phyloP scores from a whole-genome alignment of 176 grass and related monocot species.

The Bolboschoenus planiculmis region DNA sequence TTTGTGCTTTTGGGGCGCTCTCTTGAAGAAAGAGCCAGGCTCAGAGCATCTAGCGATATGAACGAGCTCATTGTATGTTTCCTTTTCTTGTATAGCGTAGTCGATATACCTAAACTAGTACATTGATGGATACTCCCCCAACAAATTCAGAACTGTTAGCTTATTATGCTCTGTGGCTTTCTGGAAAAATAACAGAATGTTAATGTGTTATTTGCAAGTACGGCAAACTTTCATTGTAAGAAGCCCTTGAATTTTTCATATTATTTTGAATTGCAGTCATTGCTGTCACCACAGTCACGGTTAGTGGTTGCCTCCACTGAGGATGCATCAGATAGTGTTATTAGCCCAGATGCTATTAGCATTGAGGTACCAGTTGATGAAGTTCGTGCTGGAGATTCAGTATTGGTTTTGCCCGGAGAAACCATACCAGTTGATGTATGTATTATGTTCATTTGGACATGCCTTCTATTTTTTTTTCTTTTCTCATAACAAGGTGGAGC shows the following conservation, averaged over 20 bases:
- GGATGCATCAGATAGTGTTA: conserved; percentile 41
- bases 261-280: conserved; percentile 52
- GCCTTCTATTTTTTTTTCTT: conserved; percentile 19
- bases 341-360: conserved; percentile 68
- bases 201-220: background rate
- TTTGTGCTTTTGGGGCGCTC: conserved; percentile 99
- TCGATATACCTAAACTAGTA: background rate
- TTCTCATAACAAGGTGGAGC: background rate
- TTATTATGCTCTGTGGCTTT: background rate
- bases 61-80: conserved; percentile 88
- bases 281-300: conserved; percentile 79
- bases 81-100: background rate
- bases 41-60: conserved; percentile 97
- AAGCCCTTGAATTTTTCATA: background rate
- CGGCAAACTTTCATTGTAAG: background rate
- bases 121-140: background rate
- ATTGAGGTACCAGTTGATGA: conserved; percentile 86
- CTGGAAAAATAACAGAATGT: background rate
- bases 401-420: conserved; percentile 93
- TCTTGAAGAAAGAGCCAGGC: conserved; percentile 93
- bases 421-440: conserved; percentile 96
- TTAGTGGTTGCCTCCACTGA: conserved; percentile 62
- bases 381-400: conserved; percentile 84
- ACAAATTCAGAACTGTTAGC: too few species aligned
- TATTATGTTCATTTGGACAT: background rate